A percentile compares a stretch with the other conserved stretches of the same genome.
These are phyloP conservation scores for Xylaria sp. DNA, from an alignment of 2,329 filamentous ascomycete species.

Conservation along the genomic window DNA sequence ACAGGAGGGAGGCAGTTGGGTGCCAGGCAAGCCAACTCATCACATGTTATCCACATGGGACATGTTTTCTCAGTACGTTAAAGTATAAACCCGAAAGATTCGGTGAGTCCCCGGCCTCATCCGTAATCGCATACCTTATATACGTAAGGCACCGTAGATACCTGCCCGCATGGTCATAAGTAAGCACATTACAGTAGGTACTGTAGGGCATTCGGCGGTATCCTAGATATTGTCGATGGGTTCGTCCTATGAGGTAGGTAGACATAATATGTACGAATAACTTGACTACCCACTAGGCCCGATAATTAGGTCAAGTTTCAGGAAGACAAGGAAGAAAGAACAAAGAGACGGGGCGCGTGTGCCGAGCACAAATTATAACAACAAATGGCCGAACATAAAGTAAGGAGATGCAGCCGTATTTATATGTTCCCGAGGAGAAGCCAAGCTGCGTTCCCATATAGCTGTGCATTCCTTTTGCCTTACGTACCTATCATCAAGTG, in stretches of 20 bases:
- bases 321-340: conserved; percentile 17
- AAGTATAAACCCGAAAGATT: conserved; percentile 20
- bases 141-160: not conserved
- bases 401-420: conserved; percentile 13
- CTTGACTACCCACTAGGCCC: not conserved
- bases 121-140: conserved; percentile 4
- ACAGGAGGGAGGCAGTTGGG: conserved; percentile 7
- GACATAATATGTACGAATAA: not conserved
- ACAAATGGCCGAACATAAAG: not conserved
- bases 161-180: conserved; percentile 1
- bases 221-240: conserved; percentile 1
- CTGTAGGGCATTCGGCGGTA: not conserved
- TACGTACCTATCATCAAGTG: conserved; percentile 8
- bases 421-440: conserved; percentile 14
- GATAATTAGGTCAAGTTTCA: conserved; percentile 26
- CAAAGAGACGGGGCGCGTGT: not conserved
- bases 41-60: conserved; percentile 26
- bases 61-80: conserved; percentile 6
- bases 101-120: conserved; percentile 30
- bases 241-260: not conserved
- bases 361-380: not conserved
- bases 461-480: not conserved
- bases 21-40: conserved; percentile 32
- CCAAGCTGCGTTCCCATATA: conserved; percentile 9
- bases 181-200: not conserved